These are phyloP conservation scores for Aaosphaeria pasadenensis DNA, from an alignment of 2,329 filamentous ascomycete species.

Conservation along the genomic window DNA sequence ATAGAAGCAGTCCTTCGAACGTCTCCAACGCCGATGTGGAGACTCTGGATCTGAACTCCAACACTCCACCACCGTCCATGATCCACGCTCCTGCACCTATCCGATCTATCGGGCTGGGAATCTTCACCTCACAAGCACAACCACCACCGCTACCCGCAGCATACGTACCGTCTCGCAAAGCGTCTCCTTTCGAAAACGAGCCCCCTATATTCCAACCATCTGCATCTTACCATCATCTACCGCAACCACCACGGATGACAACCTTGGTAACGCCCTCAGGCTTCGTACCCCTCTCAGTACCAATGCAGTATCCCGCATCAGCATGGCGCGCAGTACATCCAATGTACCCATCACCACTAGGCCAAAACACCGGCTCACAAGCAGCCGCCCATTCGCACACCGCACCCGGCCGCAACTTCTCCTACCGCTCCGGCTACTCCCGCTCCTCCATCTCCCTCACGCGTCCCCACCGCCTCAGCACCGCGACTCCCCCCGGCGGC, in stretches of 20 bases:
- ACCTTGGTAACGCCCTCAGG: conserved; percentile 12
- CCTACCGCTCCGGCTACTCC: conserved; percentile 18
- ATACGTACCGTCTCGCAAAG: conserved; percentile 12
- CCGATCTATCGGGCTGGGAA: conserved; percentile 16
- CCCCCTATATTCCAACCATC: conserved; percentile 14
- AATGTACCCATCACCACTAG: conserved; percentile 11
- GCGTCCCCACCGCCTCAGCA: conserved; percentile 26
- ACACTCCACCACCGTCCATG: conserved; percentile 11
- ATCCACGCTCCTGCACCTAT: conserved; percentile 17
- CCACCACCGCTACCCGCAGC: conserved; percentile 26
- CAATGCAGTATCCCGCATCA: conserved; percentile 28
- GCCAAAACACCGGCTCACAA: conserved; percentile 15
- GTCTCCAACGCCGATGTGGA: conserved; percentile 24
- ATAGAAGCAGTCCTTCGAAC: conserved; percentile 12
- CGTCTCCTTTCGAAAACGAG: conserved; percentile 11
- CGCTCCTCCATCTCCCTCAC: conserved; percentile 29
- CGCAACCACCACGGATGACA: conserved; percentile 17
- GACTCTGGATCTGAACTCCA: conserved; percentile 18
- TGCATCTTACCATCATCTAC: conserved; percentile 7
- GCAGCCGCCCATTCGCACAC: conserved; percentile 13
- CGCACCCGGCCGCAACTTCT: conserved; percentile 8
- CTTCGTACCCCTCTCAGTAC: conserved; percentile 21
- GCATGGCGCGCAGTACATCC: conserved; percentile 33
- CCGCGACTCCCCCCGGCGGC: conserved; percentile 8
- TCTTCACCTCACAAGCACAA: conserved; percentile 26